phyloP scores from a whole-genome alignment of 2,329 filamentous ascomycete genomes.

The Ceratocystis ficicola region DNA sequence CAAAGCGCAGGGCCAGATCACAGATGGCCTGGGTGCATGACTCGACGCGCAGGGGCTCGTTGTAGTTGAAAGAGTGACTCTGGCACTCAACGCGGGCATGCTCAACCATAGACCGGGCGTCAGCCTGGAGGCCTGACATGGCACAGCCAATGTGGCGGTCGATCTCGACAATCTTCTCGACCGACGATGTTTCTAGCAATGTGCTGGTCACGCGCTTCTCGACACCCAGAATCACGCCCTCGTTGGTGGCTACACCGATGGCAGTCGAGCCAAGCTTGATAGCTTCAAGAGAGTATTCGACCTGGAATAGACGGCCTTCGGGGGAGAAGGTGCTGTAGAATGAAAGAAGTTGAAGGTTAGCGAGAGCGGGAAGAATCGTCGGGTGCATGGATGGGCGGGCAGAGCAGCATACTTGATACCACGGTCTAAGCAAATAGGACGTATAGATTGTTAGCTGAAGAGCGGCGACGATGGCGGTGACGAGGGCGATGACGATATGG shows the following conservation, averaged over 20 bases:
- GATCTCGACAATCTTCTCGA: constrained; percentile 99
- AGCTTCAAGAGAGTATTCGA: constrained; percentile 99
- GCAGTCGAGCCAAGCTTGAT: constrained; percentile 98
- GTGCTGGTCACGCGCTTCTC: constrained; percentile 98
- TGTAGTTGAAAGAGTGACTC: constrained; percentile 96
- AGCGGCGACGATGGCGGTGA: not conserved
- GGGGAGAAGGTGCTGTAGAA: constrained; percentile 83
- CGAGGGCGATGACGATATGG: not conserved
- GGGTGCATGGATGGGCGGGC: not conserved
- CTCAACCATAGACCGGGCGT: constrained; percentile 95
- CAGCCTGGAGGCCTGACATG: constrained; percentile 95
- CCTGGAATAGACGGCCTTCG: constrained; percentile 98
- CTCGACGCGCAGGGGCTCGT: constrained; percentile 87
- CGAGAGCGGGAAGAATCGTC: not conserved
- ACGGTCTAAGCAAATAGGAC: constrained; percentile 52
- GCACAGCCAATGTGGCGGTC: constrained; percentile 97
- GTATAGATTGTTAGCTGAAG: constrained; percentile 13
- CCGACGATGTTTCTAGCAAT: constrained; percentile 90
- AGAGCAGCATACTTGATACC: constrained; percentile 72
- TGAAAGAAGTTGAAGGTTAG: not conserved
- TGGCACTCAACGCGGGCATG: constrained; percentile 96
- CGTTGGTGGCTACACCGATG: constrained; percentile 91
- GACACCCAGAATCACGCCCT: constrained; percentile 91
- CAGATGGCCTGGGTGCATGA: constrained; percentile 98
- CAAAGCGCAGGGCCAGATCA: constrained; percentile 88